These are phyloP conservation scores for Mariannaea elegans DNA, from an alignment of 2,329 filamentous ascomycete genomes.

Conservation along the genomic window DNA sequence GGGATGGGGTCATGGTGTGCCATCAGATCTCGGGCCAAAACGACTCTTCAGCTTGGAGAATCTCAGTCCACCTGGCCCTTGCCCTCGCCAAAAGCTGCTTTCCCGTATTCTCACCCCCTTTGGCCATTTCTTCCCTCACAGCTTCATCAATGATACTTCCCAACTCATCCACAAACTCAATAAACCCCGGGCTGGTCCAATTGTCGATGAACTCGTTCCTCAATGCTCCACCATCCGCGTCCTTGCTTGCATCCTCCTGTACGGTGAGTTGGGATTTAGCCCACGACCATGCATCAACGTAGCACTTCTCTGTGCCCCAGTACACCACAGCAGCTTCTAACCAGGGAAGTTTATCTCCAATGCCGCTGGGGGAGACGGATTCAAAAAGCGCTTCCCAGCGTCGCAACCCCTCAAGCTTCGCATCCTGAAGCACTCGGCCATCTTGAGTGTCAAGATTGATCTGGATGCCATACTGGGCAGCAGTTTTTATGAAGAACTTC, in stretches of 20 bases:
- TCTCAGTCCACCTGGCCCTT: slow-evolving; percentile 56
- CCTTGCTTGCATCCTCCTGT: slow-evolving; percentile 42
- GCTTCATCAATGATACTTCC: slow-evolving; percentile 64
- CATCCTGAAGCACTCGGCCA: slow-evolving; percentile 38
- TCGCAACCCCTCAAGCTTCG: slow-evolving; percentile 51
- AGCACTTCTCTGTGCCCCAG: slow-evolving; percentile 78
- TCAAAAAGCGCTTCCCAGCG: slow-evolving; percentile 60
- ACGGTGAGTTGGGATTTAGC: slow-evolving; percentile 50
- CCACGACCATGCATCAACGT: slow-evolving; percentile 67
- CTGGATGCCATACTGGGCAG: slow-evolving; percentile 65
- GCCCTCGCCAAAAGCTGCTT: slow-evolving; percentile 49
- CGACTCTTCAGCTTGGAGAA: slow-evolving; percentile 64
- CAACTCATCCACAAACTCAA: slow-evolving; percentile 64
- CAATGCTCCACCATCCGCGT: slow-evolving; percentile 71
- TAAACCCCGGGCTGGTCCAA: slow-evolving; percentile 71
- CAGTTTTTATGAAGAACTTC: slow-evolving; percentile 72
- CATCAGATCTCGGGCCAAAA: slow-evolving; percentile 62
- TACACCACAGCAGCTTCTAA: slow-evolving; percentile 77
- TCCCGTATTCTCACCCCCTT: slow-evolving; percentile 42
- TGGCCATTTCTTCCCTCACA: slow-evolving; percentile 51
- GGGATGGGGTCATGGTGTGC: not conserved
- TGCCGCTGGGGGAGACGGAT: slow-evolving; percentile 56
- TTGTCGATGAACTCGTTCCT: slow-evolving; percentile 73
- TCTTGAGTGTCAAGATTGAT: slow-evolving; percentile 49
- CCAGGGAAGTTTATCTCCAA: slow-evolving; percentile 54